A percentile compares a stretch with the other conserved stretches of the same genome.
These are phyloP conservation scores for Phytophthora cactorum DNA, from an alignment of 352 stramenopile genomes.

Conservation along the genomic window DNA sequence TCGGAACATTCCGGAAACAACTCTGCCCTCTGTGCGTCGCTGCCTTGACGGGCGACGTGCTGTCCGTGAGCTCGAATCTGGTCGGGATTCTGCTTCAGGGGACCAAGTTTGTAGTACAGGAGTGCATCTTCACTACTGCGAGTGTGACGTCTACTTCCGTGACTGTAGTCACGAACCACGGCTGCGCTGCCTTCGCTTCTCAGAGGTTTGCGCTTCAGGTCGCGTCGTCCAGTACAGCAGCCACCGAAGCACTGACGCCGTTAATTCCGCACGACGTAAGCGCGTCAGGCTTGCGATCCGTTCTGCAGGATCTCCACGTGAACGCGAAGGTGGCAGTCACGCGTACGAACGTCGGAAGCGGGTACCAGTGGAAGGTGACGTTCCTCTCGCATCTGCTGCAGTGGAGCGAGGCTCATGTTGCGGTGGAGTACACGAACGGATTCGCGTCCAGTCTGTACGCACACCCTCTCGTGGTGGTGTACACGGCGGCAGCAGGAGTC, in stretches of 20 bases:
- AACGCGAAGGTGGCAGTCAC: slow-evolving; percentile 55
- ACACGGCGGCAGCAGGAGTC: slow-evolving; percentile 61
- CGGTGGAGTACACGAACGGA: slow-evolving; percentile 69
- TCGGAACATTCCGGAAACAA: slow-evolving; percentile 56
- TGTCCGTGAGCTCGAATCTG: slow-evolving; percentile 75
- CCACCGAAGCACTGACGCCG: slow-evolving; percentile 53
- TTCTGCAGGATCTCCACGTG: slow-evolving; percentile 65
- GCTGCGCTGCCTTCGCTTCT: slow-evolving; percentile 54
- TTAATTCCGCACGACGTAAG: slow-evolving; percentile 67
- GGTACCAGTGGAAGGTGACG: slow-evolving; percentile 91
- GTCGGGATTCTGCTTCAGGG: slow-evolving; percentile 57
- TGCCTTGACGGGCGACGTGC: slow-evolving; percentile 39
- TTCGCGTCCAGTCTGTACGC: slow-evolving; percentile 48
- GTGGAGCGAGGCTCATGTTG: slow-evolving; percentile 73
- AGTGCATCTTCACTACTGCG: slow-evolving; percentile 71
- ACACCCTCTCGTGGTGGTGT: slow-evolving; percentile 55
- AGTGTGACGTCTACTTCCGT: slow-evolving; percentile 49
- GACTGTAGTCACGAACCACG: slow-evolving; percentile 62
- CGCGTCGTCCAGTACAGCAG: slow-evolving; percentile 21
- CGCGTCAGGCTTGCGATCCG: slow-evolving; percentile 59
- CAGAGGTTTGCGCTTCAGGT: slow-evolving; percentile 54
- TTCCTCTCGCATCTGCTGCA: slow-evolving; percentile 91
- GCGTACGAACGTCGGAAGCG: slow-evolving; percentile 31
- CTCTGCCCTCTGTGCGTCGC: slow-evolving; percentile 71
- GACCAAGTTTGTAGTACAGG: slow-evolving; percentile 72